Base-by-base conservation (phyloP, 768 basidiomycete species). In the Podaxis carcinomalis region DNA sequence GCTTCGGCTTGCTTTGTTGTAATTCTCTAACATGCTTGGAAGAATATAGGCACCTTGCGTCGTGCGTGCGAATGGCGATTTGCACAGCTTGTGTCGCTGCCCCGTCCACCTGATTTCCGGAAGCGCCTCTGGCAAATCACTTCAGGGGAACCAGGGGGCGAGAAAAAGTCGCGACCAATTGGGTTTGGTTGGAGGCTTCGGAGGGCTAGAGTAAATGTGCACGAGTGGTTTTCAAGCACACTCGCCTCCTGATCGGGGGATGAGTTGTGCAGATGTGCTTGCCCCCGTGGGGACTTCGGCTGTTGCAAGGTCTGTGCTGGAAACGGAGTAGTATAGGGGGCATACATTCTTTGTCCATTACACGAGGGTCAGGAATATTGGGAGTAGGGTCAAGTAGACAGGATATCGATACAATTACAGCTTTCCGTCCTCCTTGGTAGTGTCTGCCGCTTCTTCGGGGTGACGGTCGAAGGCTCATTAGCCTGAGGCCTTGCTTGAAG, bases 211-310 rank as follows among this genome's bases (percentile, higher is more conserved):
- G 7, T 52, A n/a, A 60, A 7, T 44, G 37, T 36, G 59, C 51
- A 60, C 42, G 51, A 60, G 25, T 50, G 35, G 40, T 16, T 57
- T 19, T 47, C 21, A 49, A 32, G 35, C 47, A 35, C 37, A 21
- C 40, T 46, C 21, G 16, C 36, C 32, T 28, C 28, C 13, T 27
- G 13, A 9, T 28, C 10, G 9, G 51, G 11, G 39, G 40, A 35
- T 4, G 78, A 85, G 77, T 79, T 78, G 82, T 75, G 73, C 67
- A 69, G 67, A 70, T 76, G 80, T 80, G 68, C 65, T 52, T 64
- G 69, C 87, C 87, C 81, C 84, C 85, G 83, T 86, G 86, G 87
- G 89, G 89, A 90, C 89, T 88, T 84, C 80, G 80, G 80, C 86
- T 82, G 77, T 74, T 83, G 89, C 86, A 74, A 90, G 89, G 87